phyloP scores from a whole-genome alignment of 208 protist species.

The Leishmania guyanensis region DNA sequence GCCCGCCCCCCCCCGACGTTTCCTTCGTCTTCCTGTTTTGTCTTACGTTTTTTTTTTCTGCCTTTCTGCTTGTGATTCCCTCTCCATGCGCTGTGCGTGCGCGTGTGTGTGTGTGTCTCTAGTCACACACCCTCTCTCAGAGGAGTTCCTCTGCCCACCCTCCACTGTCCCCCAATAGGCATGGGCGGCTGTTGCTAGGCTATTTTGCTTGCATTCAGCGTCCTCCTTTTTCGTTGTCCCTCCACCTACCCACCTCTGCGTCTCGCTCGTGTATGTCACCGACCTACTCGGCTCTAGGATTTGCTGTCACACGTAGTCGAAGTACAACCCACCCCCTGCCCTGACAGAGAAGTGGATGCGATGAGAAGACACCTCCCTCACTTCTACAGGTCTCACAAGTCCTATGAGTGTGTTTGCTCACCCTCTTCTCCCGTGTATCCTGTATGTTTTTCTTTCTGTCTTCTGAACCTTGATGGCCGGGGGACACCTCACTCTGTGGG shows the following conservation, averaged over 20 bases:
- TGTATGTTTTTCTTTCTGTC: too few species aligned
- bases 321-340: too few species aligned
- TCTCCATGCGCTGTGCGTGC: neutral
- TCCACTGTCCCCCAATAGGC: neutral
- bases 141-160: neutral
- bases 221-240: neutral
- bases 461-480: neutral
- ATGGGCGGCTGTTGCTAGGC: neutral
- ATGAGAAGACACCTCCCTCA: neutral
- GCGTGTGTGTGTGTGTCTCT: neutral
- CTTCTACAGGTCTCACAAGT: neutral
- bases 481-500: too few species aligned
- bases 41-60: too few species aligned
- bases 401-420: neutral
- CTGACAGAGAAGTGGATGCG: too few species aligned
- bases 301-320: too few species aligned
- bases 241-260: neutral
- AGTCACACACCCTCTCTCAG: too few species aligned
- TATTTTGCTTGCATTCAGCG: neutral
- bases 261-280: neutral
- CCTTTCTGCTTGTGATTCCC: too few species aligned
- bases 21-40: neutral
- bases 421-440: too few species aligned
- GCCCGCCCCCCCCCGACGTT: neutral
- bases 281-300: too few species aligned